phyloP scores from a whole-genome alignment of 345 rosid genomes.

The Euclidium syriacum region DNA sequence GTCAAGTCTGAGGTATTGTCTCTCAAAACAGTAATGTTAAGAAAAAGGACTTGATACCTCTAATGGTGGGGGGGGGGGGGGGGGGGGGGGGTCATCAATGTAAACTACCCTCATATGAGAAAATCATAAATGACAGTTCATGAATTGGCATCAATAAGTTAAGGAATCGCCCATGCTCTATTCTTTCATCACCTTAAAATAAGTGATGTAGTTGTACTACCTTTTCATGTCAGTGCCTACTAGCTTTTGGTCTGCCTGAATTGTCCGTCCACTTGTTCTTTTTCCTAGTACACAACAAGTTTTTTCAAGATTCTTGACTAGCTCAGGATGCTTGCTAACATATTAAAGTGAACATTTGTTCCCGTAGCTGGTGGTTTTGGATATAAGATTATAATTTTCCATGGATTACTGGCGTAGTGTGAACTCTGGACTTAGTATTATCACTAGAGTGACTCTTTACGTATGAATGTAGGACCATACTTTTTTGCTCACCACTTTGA shows the following conservation, averaged over 20 bases:
- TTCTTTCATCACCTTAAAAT: background rate
- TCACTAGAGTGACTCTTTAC: background rate
- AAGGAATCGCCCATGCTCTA: background rate
- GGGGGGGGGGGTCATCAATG: background rate
- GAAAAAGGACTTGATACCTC: background rate
- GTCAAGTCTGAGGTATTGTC: background rate
- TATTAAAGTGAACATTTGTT: background rate
- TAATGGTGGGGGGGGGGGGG: no score
- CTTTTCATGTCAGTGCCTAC: background rate
- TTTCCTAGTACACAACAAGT: background rate
- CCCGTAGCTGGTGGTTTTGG: slow-evolving; percentile 7
- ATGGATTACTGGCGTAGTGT: background rate
- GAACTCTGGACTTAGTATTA: background rate
- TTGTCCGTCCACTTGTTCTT: background rate
- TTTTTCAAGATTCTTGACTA: slow-evolving; percentile 5
- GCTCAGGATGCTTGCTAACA: background rate
- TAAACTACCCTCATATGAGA: slow-evolving; percentile 1
- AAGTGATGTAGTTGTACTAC: background rate
- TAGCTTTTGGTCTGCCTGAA: slow-evolving; percentile 10
- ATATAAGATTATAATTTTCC: background rate
- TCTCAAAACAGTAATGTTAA: background rate
- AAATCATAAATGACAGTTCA: background rate
- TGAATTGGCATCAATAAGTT: background rate
- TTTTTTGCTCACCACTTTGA: background rate
- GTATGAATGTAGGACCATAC: background rate